These are phyloP conservation scores for Xylaria nigripes DNA, from an alignment of 495 filamentous ascomycete species.

Conservation along the genomic window DNA sequence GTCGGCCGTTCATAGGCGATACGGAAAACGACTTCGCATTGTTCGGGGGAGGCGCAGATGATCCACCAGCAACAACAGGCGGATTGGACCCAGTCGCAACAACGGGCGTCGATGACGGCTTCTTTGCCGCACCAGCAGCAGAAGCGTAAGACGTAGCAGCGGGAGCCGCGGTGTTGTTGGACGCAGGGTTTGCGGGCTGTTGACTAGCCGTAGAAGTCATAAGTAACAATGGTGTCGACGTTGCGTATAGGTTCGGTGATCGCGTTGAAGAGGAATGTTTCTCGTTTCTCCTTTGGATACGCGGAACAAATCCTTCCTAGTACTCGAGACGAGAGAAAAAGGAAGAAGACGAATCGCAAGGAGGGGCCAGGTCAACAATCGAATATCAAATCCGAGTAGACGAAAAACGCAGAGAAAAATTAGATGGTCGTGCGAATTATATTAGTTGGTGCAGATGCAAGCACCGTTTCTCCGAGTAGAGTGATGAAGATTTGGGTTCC, in stretches of 20 bases:
- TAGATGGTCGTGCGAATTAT: conserved; percentile 20
- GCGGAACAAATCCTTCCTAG: conserved; percentile 16
- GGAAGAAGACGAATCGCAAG: conserved; percentile 14
- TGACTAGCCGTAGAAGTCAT: conserved; percentile 48
- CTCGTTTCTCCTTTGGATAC: conserved; percentile 2
- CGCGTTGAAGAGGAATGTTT: conserved; percentile 22
- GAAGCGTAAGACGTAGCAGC: conserved; percentile 61
- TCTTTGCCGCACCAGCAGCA: conserved; percentile 73
- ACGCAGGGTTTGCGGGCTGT: conserved; percentile 44
- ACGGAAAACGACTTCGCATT: conserved; percentile 70
- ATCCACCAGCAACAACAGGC: conserved; percentile 57
- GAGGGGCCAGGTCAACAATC: conserved; percentile 14
- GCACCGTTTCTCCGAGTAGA: background rate
- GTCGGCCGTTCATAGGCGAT: conserved; percentile 78
- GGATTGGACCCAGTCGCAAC: conserved; percentile 61
- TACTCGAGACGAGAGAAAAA: conserved; percentile 18
- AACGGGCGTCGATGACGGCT: conserved; percentile 54
- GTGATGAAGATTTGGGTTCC: conserved; percentile 8
- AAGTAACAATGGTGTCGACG: conserved; percentile 33
- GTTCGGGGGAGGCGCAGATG: conserved; percentile 56
- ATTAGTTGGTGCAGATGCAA: conserved; percentile 16
- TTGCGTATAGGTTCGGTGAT: conserved; percentile 34
- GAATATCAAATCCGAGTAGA: conserved; percentile 42
- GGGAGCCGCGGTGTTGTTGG: conserved; percentile 53
- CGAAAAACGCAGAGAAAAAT: conserved; percentile 14